Evolutionary conservation across 2,329 filamentous ascomycete species (phyloP).

Genomic region (Neurospora sp.): DNA sequence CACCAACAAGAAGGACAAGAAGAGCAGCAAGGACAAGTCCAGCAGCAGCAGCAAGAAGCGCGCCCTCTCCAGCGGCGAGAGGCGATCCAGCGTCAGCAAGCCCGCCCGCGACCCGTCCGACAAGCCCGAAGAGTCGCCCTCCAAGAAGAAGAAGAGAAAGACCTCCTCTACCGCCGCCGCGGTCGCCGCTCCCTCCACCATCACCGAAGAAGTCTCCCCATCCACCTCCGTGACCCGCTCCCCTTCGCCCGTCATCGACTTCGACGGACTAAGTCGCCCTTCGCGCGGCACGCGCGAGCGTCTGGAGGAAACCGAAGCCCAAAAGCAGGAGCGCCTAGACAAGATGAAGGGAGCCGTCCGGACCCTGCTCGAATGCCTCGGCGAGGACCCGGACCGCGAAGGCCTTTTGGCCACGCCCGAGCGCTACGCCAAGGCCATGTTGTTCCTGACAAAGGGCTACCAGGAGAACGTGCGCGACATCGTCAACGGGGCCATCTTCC

Average conservation of each 20-base stretch:
- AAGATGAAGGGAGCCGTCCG: conserved; percentile 53
- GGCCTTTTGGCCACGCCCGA: conserved; percentile 61
- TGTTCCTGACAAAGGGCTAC: conserved; percentile 94
- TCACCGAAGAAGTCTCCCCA: conserved; percentile 20
- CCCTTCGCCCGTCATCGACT: conserved; percentile 49
- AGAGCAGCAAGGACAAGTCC: conserved; percentile 14
- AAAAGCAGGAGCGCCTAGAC: conserved; percentile 41
- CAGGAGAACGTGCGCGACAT: conserved; percentile 88
- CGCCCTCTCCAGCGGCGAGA: conserved; percentile 15
- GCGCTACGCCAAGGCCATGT: conserved; percentile 88
- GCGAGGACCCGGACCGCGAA: conserved; percentile 56
- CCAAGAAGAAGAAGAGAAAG: conserved; percentile 28
- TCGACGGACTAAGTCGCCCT: conserved; percentile 50
- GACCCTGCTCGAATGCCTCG: conserved; percentile 58
- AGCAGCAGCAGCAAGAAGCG: conserved; percentile 11
- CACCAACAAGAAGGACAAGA: conserved; percentile 22
- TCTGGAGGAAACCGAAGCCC: conserved; percentile 44
- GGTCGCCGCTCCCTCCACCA: conserved; percentile 10
- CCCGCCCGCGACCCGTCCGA: conserved; percentile 52
- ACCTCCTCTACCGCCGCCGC: conserved; percentile 12
- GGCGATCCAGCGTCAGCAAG: conserved; percentile 47
- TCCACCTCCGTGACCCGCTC: conserved; percentile 27
- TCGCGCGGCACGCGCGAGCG: conserved; percentile 54
- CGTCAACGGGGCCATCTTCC: conserved; percentile 88
- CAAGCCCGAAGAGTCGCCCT: conserved; percentile 29